Evolutionary conservation across 176 grass and related monocot species (phyloP), one percentile per base, ranked within the genome.

Genomic region (Metroxylon sagu): DNA sequence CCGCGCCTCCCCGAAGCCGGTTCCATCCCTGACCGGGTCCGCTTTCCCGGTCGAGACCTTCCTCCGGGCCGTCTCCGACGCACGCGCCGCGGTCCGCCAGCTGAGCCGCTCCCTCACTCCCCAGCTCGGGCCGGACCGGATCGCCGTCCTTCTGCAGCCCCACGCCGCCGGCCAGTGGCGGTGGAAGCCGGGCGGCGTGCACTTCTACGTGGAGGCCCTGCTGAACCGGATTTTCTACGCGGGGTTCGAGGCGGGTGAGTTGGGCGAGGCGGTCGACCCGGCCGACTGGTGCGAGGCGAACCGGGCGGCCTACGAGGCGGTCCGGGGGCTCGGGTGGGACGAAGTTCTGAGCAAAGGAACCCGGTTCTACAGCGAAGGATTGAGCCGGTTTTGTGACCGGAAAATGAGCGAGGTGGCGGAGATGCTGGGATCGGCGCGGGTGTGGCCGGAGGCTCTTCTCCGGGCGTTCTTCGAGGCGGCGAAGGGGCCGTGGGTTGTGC

Each of bases 401-500:
- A 96, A 96, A 65, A 96, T 96, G 92, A 90, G 92, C 72, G 92
- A 90, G 65, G 92, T 96, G 51, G 86, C 87, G 31, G 64, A 77
- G 5, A 66, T 72, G 23, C 80, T 87, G 6, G 86, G 92, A 0
- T 85, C 80, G 86, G 82, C 83, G 10, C 81, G 87, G 53, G 83
- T 86, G 4, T 96, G 92, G 92, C 92, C 92, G 0, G 92, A 96
- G 73, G 76, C 75, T 57, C 69, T 96, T 61, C 66, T 96, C 60
- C 80, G 85, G 80, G 92, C 86, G 1, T 96, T 96, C 81, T 96
- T 96, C 71, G 66, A 64, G 0, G 80, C 87, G 1, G 83, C 86
- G 26, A 96, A 96, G 74, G 80, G 72, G 18, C 80, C 89, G 12
- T 96, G 92, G 86, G 80, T 67, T 6, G 87, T 96, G 59, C 86